Percentiles rank a stretch among this genome's conserved stretches.
Conservation (phyloP, 2,329 filamentous ascomycete genomes). For the Fusarium decemcellulare region DNA sequence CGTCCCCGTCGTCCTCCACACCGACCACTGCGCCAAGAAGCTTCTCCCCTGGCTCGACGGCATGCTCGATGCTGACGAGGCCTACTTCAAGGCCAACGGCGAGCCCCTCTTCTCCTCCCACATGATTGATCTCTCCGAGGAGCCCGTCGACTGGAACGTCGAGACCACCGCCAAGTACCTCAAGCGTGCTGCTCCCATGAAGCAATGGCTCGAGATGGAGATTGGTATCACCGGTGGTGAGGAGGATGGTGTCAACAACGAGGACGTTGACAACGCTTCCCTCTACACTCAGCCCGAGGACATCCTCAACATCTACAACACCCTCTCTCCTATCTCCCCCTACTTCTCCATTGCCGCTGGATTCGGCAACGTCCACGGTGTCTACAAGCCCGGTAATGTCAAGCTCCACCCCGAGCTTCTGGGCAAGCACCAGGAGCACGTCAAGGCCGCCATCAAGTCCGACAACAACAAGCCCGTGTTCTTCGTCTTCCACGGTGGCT, state of each 20-base stretch:
- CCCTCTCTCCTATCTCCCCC: conserved; percentile 86
- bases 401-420: conserved; percentile 96
- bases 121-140: conserved; percentile 99
- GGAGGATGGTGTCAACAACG: conserved; percentile 99
- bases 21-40: conserved; percentile 99
- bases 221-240: conserved; percentile 91
- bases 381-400: conserved; percentile 99
- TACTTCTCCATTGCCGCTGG: conserved; percentile 99
- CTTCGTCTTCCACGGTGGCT: conserved; percentile 99
- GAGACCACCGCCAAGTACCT: conserved; percentile 93
- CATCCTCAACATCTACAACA: conserved; percentile 91
- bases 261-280: conserved; percentile 95
- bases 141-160: conserved; percentile 91
- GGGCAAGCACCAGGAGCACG: conserved; percentile 94
- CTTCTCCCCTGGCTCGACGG: conserved; percentile 97
- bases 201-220: conserved; percentile 99
- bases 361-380: conserved; percentile 99
- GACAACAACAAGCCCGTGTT: conserved; percentile 92
- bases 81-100: conserved; percentile 92
- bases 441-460: conserved; percentile 82
- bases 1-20: conserved; percentile 93
- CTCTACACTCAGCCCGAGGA: conserved; percentile 99
- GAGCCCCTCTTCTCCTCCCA: conserved; percentile 95
- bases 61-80: conserved; percentile 95
- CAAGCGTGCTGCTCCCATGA: conserved; percentile 94